Base-by-base conservation (phyloP, 371 early-diverging fungal species). In the Mucor velutinosus region DNA sequence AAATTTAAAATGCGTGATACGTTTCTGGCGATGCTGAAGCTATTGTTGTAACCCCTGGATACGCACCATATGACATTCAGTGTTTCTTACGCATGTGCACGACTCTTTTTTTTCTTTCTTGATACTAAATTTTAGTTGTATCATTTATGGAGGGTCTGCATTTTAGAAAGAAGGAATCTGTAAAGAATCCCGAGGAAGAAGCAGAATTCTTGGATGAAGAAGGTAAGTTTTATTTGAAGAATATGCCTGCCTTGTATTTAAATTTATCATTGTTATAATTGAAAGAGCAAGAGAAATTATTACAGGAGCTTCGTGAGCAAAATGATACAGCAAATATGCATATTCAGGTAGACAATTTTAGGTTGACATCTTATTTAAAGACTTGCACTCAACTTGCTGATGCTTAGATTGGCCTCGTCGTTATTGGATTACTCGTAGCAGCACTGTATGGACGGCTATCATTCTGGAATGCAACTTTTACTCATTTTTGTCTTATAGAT, bases 201-300 rank as follows among this genome's bases (percentile, higher is more conserved):
- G 64, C 62, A 6, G 76, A 77, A 35, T 76, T 67, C 19, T 60
- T 78, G 5, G 81, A 81, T 60, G 81, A 78, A 56, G 67, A 81
- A 76, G 75, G 80, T 75, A 65, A 11, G 33, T 11, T n/a, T 17
- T 29, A 45, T 17, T 58, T 10, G 1, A 32, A 58, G 12, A 14
- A 35, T 25, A 17, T 33, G n/a, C 33, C 7, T 33, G 30, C 1
- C 45, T 21, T 7, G n/a, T 58, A 17, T 17, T 30, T 15, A 33
- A 14, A 51, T 21, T 30, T 5, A 8, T 35, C 19, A n/a, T n/a
- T 1, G 7, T 55, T 3, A 25, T 29, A 27, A 23, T 21, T 2
- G 12, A n/a, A 4, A 79, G 80, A 79, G 53, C 80, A 79, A 69
- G 77, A 77, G 37, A 53, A 65, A 49, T 32, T 79, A 32, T 29